These are phyloP conservation scores for Aethionema arabicum DNA, from an alignment of 345 rosid species.

Conservation along the genomic window DNA sequence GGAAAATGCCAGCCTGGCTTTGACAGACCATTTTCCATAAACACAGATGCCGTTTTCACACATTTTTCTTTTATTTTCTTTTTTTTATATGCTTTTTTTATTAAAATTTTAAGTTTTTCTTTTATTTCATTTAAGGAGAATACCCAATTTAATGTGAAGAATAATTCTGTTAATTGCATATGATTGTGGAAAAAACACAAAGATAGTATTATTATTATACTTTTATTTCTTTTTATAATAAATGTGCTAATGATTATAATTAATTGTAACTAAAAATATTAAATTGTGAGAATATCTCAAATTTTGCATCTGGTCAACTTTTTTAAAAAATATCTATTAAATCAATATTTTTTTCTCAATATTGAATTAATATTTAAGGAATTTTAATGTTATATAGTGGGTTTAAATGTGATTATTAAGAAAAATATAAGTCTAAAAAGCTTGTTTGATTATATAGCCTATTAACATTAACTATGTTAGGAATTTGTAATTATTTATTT, in stretches of 20 bases:
- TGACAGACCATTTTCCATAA: conserved; percentile 36
- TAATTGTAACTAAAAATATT: no score
- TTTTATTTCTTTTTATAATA: conserved; percentile 1
- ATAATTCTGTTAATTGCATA: conserved; percentile 16
- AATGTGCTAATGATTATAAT: conserved; percentile 1
- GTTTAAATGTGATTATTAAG: no score
- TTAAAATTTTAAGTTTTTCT: background rate
- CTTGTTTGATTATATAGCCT: no score
- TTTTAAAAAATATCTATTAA: no score
- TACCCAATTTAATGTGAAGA: conserved; percentile 10
- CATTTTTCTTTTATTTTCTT: conserved; percentile 15
- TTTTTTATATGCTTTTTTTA: background rate
- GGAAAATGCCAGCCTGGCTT: conserved; percentile 38
- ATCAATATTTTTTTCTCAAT: no score
- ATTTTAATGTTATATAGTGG: no score
- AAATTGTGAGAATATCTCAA: no score
- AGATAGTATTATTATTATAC: conserved; percentile 17
- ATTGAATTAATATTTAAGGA: no score
- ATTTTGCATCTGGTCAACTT: no score
- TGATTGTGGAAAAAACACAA: conserved; percentile 28
- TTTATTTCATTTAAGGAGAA: background rate
- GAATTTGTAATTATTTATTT: conserved; percentile 10
- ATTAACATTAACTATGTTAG: background rate
- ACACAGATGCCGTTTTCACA: conserved; percentile 27
- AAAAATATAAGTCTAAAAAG: no score